Conservation (phyloP, 2,329 filamentous ascomycete species). For the Cordyceps javanica region DNA sequence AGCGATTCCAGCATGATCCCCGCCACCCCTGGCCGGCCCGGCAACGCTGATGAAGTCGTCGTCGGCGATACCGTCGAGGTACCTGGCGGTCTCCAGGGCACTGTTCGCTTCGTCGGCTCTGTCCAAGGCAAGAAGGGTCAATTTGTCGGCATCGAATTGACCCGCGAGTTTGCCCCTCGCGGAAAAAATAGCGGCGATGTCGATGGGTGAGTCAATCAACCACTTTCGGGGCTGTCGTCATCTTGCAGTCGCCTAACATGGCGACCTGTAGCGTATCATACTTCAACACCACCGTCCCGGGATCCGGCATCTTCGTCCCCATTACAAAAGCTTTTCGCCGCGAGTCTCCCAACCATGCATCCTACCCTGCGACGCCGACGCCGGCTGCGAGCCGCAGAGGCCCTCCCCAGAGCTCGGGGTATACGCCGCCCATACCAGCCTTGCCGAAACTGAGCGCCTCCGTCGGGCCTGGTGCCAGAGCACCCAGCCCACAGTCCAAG, state of each 20-base stretch:
- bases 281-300: slow-evolving; percentile 71
- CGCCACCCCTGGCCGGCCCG: slow-evolving; percentile 46
- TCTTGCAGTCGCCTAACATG: slow-evolving; percentile 12
- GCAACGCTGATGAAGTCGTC: slow-evolving; percentile 61
- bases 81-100: slow-evolving; percentile 86
- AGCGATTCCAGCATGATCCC: slow-evolving; percentile 43
- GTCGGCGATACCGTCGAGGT: slow-evolving; percentile 86
- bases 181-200: slow-evolving; percentile 97
- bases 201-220: slow-evolving; percentile 62
- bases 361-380: slow-evolving; percentile 60
- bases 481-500: slow-evolving; percentile 66
- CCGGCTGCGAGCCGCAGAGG: slow-evolving; percentile 50
- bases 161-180: slow-evolving; percentile 68
- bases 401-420: slow-evolving; percentile 51
- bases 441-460: slow-evolving; percentile 84
- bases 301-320: slow-evolving; percentile 90
- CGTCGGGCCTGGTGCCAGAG: slow-evolving; percentile 63
- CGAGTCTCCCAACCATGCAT: slow-evolving; percentile 42
- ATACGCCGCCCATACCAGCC: slow-evolving; percentile 58
- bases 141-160: slow-evolving; percentile 89
- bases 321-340: slow-evolving; percentile 71
- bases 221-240: not conserved
- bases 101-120: slow-evolving; percentile 78
- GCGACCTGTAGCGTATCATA: slow-evolving; percentile 54
- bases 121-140: slow-evolving; percentile 85